A percentile compares a stretch with the other conserved stretches of the same genome.
These are phyloP conservation scores for Copromyces sp. DNA, from an alignment of 495 filamentous ascomycete species.

Conservation along the genomic window DNA sequence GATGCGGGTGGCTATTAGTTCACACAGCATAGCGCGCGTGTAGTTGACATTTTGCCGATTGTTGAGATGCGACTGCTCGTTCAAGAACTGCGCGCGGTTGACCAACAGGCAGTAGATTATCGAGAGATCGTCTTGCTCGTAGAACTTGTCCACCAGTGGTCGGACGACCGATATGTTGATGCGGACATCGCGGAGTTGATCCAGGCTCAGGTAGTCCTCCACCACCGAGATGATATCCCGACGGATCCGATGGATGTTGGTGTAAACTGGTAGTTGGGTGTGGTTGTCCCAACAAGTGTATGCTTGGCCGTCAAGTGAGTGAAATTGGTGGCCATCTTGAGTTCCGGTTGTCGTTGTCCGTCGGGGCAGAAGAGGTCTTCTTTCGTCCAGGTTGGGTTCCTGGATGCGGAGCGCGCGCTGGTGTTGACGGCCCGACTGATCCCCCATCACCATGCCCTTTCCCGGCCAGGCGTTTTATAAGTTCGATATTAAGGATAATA, in stretches of 20 bases:
- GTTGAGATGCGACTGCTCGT: conserved; percentile 52
- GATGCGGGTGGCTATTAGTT: conserved; percentile 56
- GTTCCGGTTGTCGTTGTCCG: conserved; percentile 16
- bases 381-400: conserved; percentile 15
- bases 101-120: conserved; percentile 61
- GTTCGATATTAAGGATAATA: background rate
- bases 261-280: conserved; percentile 41
- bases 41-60: conserved; percentile 61
- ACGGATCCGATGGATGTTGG: conserved; percentile 42
- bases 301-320: conserved; percentile 12
- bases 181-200: conserved; percentile 56
- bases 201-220: conserved; percentile 45
- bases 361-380: conserved; percentile 17
- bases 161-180: conserved; percentile 62
- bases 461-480: background rate
- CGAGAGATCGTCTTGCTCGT: conserved; percentile 58
- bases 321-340: conserved; percentile 7
- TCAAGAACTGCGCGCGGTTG: conserved; percentile 57
- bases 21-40: conserved; percentile 57
- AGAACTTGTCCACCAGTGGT: conserved; percentile 59
- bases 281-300: conserved; percentile 23
- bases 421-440: conserved; percentile 1
- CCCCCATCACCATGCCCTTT: conserved; percentile 5
- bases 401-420: conserved; percentile 17
- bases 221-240: conserved; percentile 42